phyloP scores from a whole-genome alignment of 169 alveolate genomes.

The Eimeria zaria region DNA sequence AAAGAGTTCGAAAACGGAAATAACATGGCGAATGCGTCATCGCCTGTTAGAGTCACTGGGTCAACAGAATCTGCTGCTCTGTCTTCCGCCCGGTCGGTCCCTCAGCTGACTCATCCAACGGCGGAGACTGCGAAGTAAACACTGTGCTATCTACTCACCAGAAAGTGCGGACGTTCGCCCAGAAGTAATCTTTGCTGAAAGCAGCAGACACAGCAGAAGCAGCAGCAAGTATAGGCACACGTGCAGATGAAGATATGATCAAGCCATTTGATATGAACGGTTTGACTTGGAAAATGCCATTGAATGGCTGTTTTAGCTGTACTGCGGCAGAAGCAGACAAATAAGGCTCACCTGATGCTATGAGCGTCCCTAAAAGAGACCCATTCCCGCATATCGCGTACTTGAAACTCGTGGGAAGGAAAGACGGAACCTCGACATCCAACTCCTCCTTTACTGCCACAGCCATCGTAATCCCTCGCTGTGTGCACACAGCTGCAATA shows the following conservation, averaged over 20 bases:
- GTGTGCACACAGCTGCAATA: slow-evolving; percentile 36
- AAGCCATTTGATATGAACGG: not conserved
- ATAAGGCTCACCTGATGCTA: slow-evolving; percentile 20
- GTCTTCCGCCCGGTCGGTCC: not conserved
- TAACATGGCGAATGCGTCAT: not conserved
- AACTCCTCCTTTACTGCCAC: slow-evolving; percentile 7
- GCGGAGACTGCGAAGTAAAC: not conserved
- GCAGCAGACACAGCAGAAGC: not conserved
- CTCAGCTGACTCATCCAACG: not conserved
- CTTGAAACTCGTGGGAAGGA: slow-evolving; percentile 27
- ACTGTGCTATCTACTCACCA: not conserved
- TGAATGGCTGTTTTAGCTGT: not conserved
- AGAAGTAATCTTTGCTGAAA: slow-evolving; percentile 8
- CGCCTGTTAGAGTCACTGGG: not conserved
- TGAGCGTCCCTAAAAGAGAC: slow-evolving; percentile 34
- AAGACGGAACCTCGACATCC: slow-evolving; percentile 17
- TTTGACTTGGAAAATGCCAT: not conserved
- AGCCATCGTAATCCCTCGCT: slow-evolving; percentile 28
- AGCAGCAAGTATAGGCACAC: not conserved
- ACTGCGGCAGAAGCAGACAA: not conserved
- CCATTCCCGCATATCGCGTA: slow-evolving; percentile 61
- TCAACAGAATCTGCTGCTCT: not conserved
- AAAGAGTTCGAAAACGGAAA: not conserved
- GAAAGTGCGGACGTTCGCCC: not conserved
- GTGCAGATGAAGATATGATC: not conserved